These are phyloP conservation scores for Quercus lobata DNA, from an alignment of 331 rosid species.

Conservation along the genomic window DNA sequence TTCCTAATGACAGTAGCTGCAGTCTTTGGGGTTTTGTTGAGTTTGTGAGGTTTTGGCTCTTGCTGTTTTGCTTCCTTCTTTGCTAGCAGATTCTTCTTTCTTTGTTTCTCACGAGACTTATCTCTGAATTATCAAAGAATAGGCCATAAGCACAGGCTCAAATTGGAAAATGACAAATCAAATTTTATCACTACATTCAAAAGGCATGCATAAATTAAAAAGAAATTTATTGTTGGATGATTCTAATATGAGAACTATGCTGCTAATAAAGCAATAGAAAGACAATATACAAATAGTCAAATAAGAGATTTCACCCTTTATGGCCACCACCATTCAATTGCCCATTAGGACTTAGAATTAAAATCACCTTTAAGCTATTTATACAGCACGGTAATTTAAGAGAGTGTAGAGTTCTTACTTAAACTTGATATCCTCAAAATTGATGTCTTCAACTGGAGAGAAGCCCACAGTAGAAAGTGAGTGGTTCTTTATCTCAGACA, in stretches of 20 bases:
- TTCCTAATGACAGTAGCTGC: constrained; percentile 44
- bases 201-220: not conserved
- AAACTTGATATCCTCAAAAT: constrained; percentile 72
- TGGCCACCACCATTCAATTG: not conserved
- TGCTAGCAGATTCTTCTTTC: constrained; percentile 66
- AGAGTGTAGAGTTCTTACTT: constrained; percentile 45
- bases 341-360: not conserved
- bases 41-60: constrained; percentile 48
- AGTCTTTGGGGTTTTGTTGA: constrained; percentile 33
- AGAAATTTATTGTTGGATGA: not conserved
- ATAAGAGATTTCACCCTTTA: not conserved
- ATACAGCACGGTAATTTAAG: not conserved
- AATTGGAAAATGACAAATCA: not conserved
- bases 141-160: constrained; percentile 14
- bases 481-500: constrained; percentile 75
- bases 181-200: not conserved
- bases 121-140: constrained; percentile 48
- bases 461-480: constrained; percentile 76
- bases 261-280: not conserved
- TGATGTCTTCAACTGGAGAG: constrained; percentile 65
- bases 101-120: constrained; percentile 87
- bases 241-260: not conserved
- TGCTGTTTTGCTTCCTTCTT: constrained; percentile 71
- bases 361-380: not conserved
- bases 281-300: not conserved